Percentiles rank a stretch among this genome's conserved stretches.
These are phyloP conservation scores for Isabelozyma pseudorhagii DNA, from an alignment of 805 yeast genomes.

Conservation along the genomic window DNA sequence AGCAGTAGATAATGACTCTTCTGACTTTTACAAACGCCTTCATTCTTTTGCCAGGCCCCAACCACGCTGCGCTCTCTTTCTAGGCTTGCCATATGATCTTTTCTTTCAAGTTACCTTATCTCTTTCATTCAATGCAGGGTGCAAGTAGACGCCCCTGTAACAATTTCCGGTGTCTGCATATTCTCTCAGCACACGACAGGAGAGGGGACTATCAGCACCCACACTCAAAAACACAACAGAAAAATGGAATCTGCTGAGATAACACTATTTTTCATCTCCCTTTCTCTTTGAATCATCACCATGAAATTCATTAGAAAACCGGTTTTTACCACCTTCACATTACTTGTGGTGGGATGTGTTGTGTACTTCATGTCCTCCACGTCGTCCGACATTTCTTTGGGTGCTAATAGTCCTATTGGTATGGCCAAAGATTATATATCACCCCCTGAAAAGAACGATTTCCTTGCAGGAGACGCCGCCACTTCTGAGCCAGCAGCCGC, in stretches of 20 bases:
- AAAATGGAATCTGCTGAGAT: neutral
- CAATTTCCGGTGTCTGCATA: too few species aligned
- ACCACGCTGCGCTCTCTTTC: too few species aligned
- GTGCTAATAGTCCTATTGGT: conserved; percentile 19
- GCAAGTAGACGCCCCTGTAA: too few species aligned
- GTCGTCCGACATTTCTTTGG: conserved; percentile 15
- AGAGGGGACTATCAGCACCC: too few species aligned
- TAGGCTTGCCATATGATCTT: too few species aligned
- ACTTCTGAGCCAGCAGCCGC: neutral
- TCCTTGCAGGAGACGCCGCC: neutral
- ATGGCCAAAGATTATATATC: conserved; percentile 6
- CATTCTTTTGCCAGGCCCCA: too few species aligned
- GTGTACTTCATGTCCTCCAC: conserved; percentile 24
- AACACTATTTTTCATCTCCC: neutral
- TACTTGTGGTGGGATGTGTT: conserved; percentile 21
- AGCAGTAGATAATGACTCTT: too few species aligned
- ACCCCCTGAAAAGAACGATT: neutral
- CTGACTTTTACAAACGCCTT: too few species aligned
- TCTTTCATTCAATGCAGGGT: too few species aligned
- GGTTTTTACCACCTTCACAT: conserved; percentile 18
- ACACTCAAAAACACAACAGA: neutral
- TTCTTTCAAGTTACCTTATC: too few species aligned
- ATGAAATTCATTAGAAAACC: conserved; percentile 26
- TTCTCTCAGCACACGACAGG: too few species aligned
- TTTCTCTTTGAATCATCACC: conserved; percentile 1